Conservation (phyloP, 768 basidiomycete genomes). For the Lenzites betulinus region DNA sequence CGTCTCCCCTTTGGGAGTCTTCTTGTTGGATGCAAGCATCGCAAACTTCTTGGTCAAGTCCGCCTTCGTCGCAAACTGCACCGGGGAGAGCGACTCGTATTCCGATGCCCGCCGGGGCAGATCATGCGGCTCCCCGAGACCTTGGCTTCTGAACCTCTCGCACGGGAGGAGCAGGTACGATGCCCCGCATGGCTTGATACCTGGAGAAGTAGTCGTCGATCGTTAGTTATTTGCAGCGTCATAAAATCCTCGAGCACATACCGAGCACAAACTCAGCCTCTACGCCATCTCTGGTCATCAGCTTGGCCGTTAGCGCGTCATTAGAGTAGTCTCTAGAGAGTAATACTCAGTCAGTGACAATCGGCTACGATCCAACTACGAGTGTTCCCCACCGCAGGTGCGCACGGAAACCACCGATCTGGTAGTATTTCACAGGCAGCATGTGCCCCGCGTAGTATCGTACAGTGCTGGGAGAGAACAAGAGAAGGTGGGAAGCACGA, state of each 20-base stretch:
- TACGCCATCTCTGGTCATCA: constrained; percentile 4
- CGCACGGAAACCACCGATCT: constrained; percentile 22
- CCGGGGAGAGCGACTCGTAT: constrained; percentile 29
- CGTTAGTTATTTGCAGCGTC: too few relatives aligned
- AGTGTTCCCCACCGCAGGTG: constrained; percentile 7
- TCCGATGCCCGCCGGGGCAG: constrained; percentile 3
- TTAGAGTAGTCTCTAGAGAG: constrained; percentile 10
- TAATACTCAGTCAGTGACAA: too few relatives aligned
- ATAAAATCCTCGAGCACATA: background rate
- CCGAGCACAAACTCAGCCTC: constrained; percentile 20
- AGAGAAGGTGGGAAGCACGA: background rate
- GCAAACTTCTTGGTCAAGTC: constrained; percentile 24
- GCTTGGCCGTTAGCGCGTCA: constrained; percentile 8
- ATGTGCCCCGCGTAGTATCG: background rate
- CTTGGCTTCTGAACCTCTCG: background rate
- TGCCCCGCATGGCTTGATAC: constrained; percentile 29
- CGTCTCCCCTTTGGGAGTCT: constrained; percentile 1
- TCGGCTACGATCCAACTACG: background rate
- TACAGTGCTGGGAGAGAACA: background rate
- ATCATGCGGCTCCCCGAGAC: constrained; percentile 5
- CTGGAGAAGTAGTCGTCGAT: constrained; percentile 2
- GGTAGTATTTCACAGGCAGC: constrained; percentile 19
- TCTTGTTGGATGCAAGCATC: constrained; percentile 21
- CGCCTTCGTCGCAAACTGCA: constrained; percentile 20
- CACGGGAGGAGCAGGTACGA: constrained; percentile 26